Base-by-base conservation (phyloP, 2,329 filamentous ascomycete species). In the Penicillium brasilianum region DNA sequence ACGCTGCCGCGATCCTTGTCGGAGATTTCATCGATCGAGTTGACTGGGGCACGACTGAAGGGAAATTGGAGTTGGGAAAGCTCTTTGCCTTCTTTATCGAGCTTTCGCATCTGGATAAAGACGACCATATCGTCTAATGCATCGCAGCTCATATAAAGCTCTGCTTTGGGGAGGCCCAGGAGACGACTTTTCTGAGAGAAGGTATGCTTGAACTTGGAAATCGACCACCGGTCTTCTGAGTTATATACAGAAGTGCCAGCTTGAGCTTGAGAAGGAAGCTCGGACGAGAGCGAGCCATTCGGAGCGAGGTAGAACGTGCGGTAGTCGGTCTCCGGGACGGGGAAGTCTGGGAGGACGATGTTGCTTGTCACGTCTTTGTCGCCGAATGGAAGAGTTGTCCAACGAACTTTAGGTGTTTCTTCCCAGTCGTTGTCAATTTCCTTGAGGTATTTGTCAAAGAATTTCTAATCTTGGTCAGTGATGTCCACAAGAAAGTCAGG, bases 361-460 rank as follows among this genome's bases (percentile, higher is more conserved):
- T 75, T 65, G 57, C 77, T 57, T 65, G 63, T 59, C 58, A 66
- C 59, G 73, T 66, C 61, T 5, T 53, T 55, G 28, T 69, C 70
- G 13, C 76, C 76, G 41, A 78, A 79, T 37, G 73, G 72, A 30
- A 83, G 68, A 0, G 75, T 71, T 1, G 80, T 76, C 72, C 75
- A 79, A 7, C 81, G 75, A 3, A 84, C 78, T 37, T 73, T 74
- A 0, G 81, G 80, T 0, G 80, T 84, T 48, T 77, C 72, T 60
- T 82, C 78, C 80, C 80, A 83, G 18, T 69, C 78, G 53, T 84
- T 84, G 0, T 79, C 59, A 0, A 72, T 69, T 0, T 71, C 77
- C 41, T 78, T 80, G 13, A 83, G 72, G 58, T 79, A 84, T 4
- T 66, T 68, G 55, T 83, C 81, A 58, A 83, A 83, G 70, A 81